phyloP scores from a whole-genome alignment of 1,284 basidiomycete genomes.

The Ceratobasidium papillatum region DNA sequence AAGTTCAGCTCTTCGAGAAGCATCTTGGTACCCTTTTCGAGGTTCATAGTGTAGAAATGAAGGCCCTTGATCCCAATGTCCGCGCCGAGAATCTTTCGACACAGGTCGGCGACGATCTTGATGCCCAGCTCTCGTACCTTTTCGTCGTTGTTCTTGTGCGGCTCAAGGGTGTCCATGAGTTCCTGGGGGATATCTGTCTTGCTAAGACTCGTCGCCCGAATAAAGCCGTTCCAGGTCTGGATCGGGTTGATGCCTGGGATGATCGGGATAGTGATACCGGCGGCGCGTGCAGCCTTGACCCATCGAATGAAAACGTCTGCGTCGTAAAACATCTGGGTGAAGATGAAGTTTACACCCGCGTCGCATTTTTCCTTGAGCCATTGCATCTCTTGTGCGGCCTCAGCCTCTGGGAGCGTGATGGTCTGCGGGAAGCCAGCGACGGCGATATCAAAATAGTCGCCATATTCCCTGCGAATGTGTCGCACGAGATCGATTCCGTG shows the following conservation, averaged over 20 bases:
- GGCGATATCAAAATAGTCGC: slow-evolving; percentile 93
- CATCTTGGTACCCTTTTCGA: slow-evolving; percentile 95
- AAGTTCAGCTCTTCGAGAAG: slow-evolving; percentile 87
- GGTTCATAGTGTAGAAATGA: slow-evolving; percentile 98
- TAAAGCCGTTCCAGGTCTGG: slow-evolving; percentile 97
- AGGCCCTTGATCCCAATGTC: slow-evolving; percentile 84
- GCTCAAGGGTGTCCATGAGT: slow-evolving; percentile 85
- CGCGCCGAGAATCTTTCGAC: slow-evolving; percentile 77
- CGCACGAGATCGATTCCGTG: slow-evolving; percentile 91
- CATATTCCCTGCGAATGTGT: slow-evolving; percentile 83
- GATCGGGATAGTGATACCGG: slow-evolving; percentile 93
- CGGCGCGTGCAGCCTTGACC: slow-evolving; percentile 83
- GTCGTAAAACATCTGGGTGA: slow-evolving; percentile 97
- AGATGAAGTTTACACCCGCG: slow-evolving; percentile 88
- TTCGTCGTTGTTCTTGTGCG: slow-evolving; percentile 91
- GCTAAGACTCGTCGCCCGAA: slow-evolving; percentile 89
- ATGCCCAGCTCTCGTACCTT: slow-evolving; percentile 89
- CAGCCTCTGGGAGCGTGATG: slow-evolving; percentile 68
- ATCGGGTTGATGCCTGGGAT: slow-evolving; percentile 97
- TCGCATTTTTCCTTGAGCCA: slow-evolving; percentile 90
- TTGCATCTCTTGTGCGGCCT: slow-evolving; percentile 84
- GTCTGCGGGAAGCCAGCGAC: slow-evolving; percentile 92
- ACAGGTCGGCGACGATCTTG: slow-evolving; percentile 89
- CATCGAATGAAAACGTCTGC: slow-evolving; percentile 84
- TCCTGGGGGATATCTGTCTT: slow-evolving; percentile 83